Evolutionary conservation across 257 asterid genomes (phyloP).

Genomic region (Solanum commersonii): DNA sequence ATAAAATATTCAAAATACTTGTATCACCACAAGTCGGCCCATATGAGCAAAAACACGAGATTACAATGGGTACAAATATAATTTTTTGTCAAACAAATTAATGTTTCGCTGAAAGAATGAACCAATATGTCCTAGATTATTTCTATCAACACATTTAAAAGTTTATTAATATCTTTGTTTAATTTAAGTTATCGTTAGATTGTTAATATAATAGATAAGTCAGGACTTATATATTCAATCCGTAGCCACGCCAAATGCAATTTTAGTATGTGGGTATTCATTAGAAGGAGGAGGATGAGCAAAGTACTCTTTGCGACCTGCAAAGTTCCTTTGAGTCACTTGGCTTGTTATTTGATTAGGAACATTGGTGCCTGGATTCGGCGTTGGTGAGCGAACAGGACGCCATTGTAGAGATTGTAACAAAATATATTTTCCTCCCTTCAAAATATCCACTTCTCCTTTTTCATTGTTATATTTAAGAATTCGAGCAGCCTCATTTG

Average conservation of each 20-base stretch:
- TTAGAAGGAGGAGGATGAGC: not conserved
- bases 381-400: not conserved
- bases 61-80: not conserved
- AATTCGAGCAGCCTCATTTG: not conserved
- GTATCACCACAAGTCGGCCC: too few relatives aligned
- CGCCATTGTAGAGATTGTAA: not conserved
- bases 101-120: too few relatives aligned
- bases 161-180: not conserved
- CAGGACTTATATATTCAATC: not conserved
- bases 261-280: not conserved
- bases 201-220: not conserved
- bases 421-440: not conserved
- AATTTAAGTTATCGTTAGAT: not conserved
- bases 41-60: not conserved
- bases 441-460: not conserved
- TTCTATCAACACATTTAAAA: not conserved
- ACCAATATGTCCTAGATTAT: not conserved
- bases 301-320: not conserved
- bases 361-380: not conserved
- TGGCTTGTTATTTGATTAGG: not conserved
- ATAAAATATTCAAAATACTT: too few relatives aligned
- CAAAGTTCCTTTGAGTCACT: not conserved
- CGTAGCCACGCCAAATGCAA: conserved; percentile 1
- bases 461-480: not conserved
- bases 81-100: not conserved